Conservation (phyloP, 2,329 filamentous ascomycete species). For the Nothomitra cinnamomea region DNA sequence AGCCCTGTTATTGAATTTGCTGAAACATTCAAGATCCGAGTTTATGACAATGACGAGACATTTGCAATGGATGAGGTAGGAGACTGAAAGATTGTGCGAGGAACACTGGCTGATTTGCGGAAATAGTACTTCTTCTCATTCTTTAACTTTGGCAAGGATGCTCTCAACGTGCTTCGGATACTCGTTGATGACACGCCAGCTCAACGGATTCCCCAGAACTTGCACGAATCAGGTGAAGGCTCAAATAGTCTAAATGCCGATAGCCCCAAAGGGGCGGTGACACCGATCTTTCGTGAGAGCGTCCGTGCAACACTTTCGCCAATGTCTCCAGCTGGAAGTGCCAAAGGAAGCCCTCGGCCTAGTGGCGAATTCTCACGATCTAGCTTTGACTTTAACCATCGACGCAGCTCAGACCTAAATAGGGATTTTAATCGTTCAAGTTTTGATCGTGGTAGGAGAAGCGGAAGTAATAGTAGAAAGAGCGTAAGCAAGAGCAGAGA, state of each 20-base stretch:
- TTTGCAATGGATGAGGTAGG: slow-evolving; percentile 84
- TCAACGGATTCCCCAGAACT: not conserved
- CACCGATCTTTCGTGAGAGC: slow-evolving; percentile 18
- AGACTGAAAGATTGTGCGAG: slow-evolving; percentile 2
- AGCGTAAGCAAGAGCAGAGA: slow-evolving; percentile 29
- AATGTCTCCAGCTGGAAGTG: slow-evolving; percentile 18
- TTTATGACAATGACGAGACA: slow-evolving; percentile 85
- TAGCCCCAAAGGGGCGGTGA: slow-evolving; percentile 11
- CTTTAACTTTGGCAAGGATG: slow-evolving; percentile 72
- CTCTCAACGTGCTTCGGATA: slow-evolving; percentile 58
- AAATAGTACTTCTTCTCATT: slow-evolving; percentile 87
- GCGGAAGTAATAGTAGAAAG: slow-evolving; percentile 42
- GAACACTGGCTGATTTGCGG: not conserved
- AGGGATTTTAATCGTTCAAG: slow-evolving; percentile 17
- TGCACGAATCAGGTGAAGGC: not conserved
- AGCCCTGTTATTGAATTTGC: slow-evolving; percentile 81
- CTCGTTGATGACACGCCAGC: slow-evolving; percentile 49
- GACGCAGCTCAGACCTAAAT: slow-evolving; percentile 18
- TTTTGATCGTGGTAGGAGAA: slow-evolving; percentile 31
- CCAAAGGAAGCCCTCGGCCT: slow-evolving; percentile 21
- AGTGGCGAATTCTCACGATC: slow-evolving; percentile 27
- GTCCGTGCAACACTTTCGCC: slow-evolving; percentile 29
- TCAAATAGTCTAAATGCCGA: not conserved
- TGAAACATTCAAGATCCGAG: slow-evolving; percentile 82
- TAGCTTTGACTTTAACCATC: slow-evolving; percentile 19